phyloP scores from a whole-genome alignment of 441 rosid species.

The Euphorbia schlechtendalii region DNA sequence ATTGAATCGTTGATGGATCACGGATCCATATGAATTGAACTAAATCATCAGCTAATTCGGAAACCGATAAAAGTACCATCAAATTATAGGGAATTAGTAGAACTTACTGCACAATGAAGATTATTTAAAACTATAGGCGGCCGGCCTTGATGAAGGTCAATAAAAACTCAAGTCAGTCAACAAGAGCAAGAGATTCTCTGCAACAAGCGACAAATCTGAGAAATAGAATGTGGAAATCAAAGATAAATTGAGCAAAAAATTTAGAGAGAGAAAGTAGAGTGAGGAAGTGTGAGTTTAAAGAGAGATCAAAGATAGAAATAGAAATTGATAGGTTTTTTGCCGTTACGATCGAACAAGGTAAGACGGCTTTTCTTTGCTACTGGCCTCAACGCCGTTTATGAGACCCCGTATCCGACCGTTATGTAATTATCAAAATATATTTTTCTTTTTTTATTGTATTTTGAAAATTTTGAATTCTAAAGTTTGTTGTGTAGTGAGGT shows the following conservation, averaged over 20 bases:
- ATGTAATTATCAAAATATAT: background rate
- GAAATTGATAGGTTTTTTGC: slow-evolving; percentile 3
- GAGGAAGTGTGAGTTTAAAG: background rate
- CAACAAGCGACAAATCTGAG: slow-evolving; percentile 6
- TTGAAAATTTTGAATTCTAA: slow-evolving; percentile 7
- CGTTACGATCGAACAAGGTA: slow-evolving; percentile 11
- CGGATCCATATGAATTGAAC: background rate
- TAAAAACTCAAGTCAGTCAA: background rate
- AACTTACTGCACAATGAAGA: background rate
- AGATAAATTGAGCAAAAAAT: background rate
- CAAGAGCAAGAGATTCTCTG: slow-evolving; percentile 6
- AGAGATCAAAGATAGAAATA: slow-evolving; percentile 5
- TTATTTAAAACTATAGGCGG: background rate
- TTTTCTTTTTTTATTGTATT: background rate
- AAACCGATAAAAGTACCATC: background rate
- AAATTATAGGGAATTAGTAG: background rate
- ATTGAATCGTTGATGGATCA: slow-evolving; percentile 14
- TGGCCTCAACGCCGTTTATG: slow-evolving; percentile 5
- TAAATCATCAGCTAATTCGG: background rate
- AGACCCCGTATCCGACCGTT: slow-evolving; percentile 22
- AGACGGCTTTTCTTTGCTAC: slow-evolving; percentile 11
- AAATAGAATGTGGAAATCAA: background rate
- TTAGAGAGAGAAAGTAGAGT: background rate
- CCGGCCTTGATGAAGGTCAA: slow-evolving; percentile 3
- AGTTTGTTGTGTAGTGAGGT: background rate